phyloP scores from a whole-genome alignment of 1,284 basidiomycete genomes.

The Stygiomarasmius scandens region DNA sequence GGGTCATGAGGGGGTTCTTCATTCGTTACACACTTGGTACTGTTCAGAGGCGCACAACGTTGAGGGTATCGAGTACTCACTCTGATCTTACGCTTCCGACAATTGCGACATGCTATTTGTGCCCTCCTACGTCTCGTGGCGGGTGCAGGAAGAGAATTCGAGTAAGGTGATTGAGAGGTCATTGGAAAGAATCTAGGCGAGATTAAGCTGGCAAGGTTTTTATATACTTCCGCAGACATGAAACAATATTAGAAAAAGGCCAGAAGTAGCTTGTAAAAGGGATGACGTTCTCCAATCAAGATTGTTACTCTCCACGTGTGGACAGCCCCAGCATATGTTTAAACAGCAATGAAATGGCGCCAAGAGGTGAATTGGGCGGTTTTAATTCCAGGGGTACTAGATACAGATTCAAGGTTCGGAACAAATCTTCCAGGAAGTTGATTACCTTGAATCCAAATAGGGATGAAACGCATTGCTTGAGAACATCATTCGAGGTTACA shows the following conservation, averaged over 20 bases:
- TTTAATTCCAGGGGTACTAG: background rate
- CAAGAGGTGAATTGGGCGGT: background rate
- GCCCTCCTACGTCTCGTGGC: constrained; percentile 40
- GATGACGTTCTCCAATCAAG: constrained; percentile 13
- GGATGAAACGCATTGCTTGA: too few relatives aligned
- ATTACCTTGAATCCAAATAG: background rate
- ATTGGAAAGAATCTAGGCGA: constrained; percentile 6
- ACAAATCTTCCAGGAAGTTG: background rate
- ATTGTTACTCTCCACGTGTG: constrained; percentile 12
- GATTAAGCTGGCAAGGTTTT: background rate
- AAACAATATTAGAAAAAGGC: constrained; percentile 7
- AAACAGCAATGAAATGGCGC: constrained; percentile 1
- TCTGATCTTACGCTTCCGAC: constrained; percentile 57
- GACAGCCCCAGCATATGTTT: constrained; percentile 13
- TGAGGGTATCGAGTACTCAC: constrained; percentile 28
- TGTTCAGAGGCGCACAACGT: constrained; percentile 5
- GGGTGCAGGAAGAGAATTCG: constrained; percentile 5
- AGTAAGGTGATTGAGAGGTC: constrained; percentile 3
- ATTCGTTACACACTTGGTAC: constrained; percentile 29
- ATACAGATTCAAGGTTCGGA: constrained; percentile 1
- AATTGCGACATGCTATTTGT: constrained; percentile 53
- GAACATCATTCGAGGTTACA: background rate
- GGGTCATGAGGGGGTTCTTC: constrained; percentile 19
- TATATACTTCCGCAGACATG: constrained; percentile 10
- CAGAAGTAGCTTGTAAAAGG: background rate